These are phyloP conservation scores for Penicillium decumbens DNA, from an alignment of 2,329 filamentous ascomycete species.

Conservation along the genomic window DNA sequence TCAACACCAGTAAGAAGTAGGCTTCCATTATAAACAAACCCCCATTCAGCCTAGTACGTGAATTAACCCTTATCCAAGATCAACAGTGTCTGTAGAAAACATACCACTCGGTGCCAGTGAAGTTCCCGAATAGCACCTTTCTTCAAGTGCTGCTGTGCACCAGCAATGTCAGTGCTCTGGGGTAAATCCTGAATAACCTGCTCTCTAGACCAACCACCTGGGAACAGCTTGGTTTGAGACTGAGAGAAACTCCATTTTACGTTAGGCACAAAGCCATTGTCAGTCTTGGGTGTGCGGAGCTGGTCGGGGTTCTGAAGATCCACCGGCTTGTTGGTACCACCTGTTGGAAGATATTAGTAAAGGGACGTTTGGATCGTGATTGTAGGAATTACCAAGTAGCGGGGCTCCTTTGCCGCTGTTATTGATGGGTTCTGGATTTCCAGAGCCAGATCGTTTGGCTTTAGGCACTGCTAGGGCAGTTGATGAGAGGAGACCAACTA, in stretches of 20 bases:
- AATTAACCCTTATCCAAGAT: neutral
- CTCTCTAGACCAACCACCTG: conserved; percentile 63
- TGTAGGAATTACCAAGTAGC: conserved; percentile 48
- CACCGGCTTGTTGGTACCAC: conserved; percentile 59
- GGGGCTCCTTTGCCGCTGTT: conserved; percentile 54
- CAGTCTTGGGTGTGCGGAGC: conserved; percentile 58
- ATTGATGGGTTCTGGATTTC: conserved; percentile 54
- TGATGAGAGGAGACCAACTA: conserved; percentile 16
- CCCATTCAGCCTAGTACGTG: conserved; percentile 58
- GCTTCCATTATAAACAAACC: conserved; percentile 56
- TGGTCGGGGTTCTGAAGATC: conserved; percentile 62
- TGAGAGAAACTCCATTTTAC: conserved; percentile 67
- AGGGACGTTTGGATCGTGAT: neutral
- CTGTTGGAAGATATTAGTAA: conserved; percentile 35
- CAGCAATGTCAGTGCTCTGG: conserved; percentile 61
- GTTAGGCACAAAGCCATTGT: conserved; percentile 61
- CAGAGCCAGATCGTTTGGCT: conserved; percentile 38
- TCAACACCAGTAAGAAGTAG: conserved; percentile 59
- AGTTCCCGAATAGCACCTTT: conserved; percentile 63
- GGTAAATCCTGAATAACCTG: conserved; percentile 65
- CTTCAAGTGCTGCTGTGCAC: conserved; percentile 63
- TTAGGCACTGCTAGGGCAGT: conserved; percentile 17
- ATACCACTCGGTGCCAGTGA: conserved; percentile 63
- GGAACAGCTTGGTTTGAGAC: conserved; percentile 58
- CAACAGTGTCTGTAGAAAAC: conserved; percentile 17